Evolutionary conservation across 768 basidiomycete species (phyloP).

Genomic region (Tylopilus felleus): DNA sequence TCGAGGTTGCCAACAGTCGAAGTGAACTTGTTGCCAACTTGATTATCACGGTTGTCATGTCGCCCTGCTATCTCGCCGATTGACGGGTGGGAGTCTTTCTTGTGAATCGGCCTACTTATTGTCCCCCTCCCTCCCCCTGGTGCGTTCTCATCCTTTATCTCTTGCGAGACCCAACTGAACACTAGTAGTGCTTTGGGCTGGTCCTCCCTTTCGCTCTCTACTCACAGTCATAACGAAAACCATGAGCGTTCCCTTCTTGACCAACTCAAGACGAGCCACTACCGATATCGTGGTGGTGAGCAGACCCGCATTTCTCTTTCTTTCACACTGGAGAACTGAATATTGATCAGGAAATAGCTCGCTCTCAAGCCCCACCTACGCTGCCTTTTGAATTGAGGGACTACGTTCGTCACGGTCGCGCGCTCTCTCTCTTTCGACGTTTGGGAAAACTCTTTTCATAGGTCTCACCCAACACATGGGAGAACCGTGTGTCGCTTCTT

Average conservation of each 20-base stretch:
- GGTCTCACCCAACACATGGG: conserved; percentile 46
- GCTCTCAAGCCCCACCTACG: conserved; percentile 26
- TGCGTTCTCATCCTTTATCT: neutral
- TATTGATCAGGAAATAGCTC: conserved; percentile 33
- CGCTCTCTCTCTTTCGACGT: neutral
- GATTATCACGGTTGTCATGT: conserved; percentile 19
- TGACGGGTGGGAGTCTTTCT: neutral
- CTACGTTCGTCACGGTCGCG: conserved; percentile 29
- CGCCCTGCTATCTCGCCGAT: conserved; percentile 1
- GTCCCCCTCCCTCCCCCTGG: neutral
- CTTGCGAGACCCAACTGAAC: neutral
- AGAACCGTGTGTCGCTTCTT: conserved; percentile 38
- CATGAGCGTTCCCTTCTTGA: conserved; percentile 14
- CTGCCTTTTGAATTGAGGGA: conserved; percentile 38
- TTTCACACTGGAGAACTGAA: neutral
- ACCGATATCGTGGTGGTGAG: conserved; percentile 28
- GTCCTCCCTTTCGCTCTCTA: conserved; percentile 12
- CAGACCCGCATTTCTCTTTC: neutral
- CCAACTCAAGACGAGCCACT: conserved; percentile 13
- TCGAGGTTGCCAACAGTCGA: neutral
- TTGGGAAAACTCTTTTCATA: conserved; percentile 13
- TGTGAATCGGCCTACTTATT: neutral
- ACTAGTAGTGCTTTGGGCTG: conserved; percentile 17
- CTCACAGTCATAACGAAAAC: neutral
- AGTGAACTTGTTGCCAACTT: conserved; percentile 7